A percentile compares a stretch with the other conserved stretches of the same genome.
These are phyloP conservation scores for Corchorus olitorius DNA, from an alignment of 345 rosid genomes.

Conservation along the genomic window DNA sequence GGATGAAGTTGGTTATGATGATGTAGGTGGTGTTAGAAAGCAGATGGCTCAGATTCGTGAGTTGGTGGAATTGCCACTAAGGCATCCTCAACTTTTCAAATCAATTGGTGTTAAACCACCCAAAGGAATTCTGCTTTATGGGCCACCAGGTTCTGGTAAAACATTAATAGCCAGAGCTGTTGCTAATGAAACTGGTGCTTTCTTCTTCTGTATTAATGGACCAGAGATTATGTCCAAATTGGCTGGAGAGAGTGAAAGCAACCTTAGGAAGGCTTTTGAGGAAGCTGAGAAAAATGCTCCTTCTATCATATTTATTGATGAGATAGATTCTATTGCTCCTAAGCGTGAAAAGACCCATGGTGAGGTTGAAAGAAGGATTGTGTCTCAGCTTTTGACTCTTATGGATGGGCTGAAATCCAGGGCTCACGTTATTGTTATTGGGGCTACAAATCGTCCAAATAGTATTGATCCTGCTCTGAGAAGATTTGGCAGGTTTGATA, in stretches of 20 bases:
- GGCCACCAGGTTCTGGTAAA: conserved; percentile 64
- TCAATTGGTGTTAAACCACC: conserved; percentile 77
- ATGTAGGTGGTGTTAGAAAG: conserved; percentile 75
- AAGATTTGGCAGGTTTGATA: no score
- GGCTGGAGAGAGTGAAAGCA: conserved; percentile 82
- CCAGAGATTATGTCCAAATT: conserved; percentile 76
- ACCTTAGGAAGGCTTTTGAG: conserved; percentile 73
- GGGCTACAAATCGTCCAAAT: conserved; percentile 54
- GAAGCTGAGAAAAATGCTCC: conserved; percentile 66
- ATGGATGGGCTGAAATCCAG: conserved; percentile 57
- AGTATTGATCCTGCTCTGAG: conserved; percentile 55
- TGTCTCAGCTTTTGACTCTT: conserved; percentile 61
- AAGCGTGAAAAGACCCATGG: conserved; percentile 69
- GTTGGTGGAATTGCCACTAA: conserved; percentile 66
- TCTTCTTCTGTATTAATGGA: conserved; percentile 72
- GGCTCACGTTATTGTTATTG: conserved; percentile 51
- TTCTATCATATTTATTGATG: conserved; percentile 71
- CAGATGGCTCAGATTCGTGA: conserved; percentile 81
- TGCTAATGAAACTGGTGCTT: conserved; percentile 76
- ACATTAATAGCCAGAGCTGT: conserved; percentile 70
- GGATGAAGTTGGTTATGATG: conserved; percentile 76
- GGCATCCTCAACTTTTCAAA: conserved; percentile 76
- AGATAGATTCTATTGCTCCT: conserved; percentile 71
- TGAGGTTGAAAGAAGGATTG: conserved; percentile 67
- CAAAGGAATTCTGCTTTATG: conserved; percentile 68